Evolutionary conservation across 1,284 basidiomycete genomes (phyloP), one percentile per base, ranked within the genome.

Genomic region (Irpex sp.): DNA sequence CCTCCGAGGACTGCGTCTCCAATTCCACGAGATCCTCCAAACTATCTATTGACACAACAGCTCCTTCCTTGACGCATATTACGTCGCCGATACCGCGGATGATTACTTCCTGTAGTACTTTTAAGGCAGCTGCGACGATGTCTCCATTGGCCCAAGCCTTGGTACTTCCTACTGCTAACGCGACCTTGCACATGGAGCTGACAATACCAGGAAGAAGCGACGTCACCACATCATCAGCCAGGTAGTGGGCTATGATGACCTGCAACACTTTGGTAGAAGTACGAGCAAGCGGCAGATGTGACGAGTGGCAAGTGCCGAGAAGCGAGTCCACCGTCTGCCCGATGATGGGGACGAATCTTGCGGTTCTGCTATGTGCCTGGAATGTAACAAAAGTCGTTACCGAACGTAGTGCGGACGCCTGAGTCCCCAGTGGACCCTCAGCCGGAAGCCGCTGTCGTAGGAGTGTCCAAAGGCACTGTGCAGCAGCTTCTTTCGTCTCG

Each of bases 281-380:
- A 8, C 80, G 78, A 70, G 94, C 92, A 31, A 96, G 77, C 7
- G 83, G 71, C 1, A 83, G 72, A 68, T 89, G 80, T 2, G 77
- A 77, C 1, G 90, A 88, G 43, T 79, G 76, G 0, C 86, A 79
- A 3, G 80, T 78, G 11, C 73, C 75, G 57, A 96, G 78, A 8
- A 95, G 78, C 1, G 88, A 83, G 65, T 92, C 87, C 58, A 97
- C 75, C 1, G 90, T 93, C 74, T 93, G 92, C 9, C 94, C 95
- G 37, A 96, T 77, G 36, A 96, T 81, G 1, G 95, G 90, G 46
- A 90, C 77, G 68, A 94, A 88, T 60, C 74, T 81, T 61, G 71
- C 66, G 39, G 75, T 77, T 57, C 79, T 80, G 0, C 83, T 76
- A 63, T 84, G 82, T 58, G 77, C 70, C 71, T 81, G 74, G 63